Evolutionary conservation across 2,329 filamentous ascomycete species (phyloP), one percentile per base, ranked within the genome.

Genomic region (Sarocladium kiliense): DNA sequence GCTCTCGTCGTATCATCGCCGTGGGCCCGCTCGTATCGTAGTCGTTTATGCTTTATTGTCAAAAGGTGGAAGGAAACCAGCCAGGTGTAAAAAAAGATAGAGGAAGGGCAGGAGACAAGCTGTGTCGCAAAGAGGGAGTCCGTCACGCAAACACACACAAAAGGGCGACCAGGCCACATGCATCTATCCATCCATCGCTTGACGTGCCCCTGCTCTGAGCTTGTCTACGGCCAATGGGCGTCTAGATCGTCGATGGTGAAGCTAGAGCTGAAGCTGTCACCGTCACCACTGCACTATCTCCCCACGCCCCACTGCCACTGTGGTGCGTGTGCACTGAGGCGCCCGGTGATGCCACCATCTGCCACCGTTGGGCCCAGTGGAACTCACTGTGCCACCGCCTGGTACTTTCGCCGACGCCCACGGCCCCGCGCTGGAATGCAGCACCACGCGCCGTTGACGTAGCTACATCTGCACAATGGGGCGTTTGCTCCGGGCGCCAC

Each of bases 211-310:
- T 44, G 41, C 44, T 47, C 44, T 6, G 25, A 7, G 3, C 25
- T 26, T n/a, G 23, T 30, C 14, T 30, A 30, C n/a, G 44, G 25
- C 44, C 44, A 27, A 27, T 47, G 25, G 25, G 21, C 9, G 21
- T 47, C 44, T 5, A 47, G 44, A 30, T 47, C 21, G 44, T 27
- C 44, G 44, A 47, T 47, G 44, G 44, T 47, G 44, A 47, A 47
- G 44, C 41, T 23, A 16, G 19, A 25, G 41, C 44, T 7, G 44
- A 27, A 26, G 25, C 25, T 27, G 44, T 47, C 44, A 47, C 44
- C 44, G 25, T 47, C 12, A n/a, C 23, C 21, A 27, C 44, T 47
- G 44, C 23, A 6, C n/a, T n/a, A n/a, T 16, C n/a, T 16, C 36
- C 36, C 36, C 36, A 39, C 36, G n/a, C 12, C 18, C 36, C 36